Conservation (phyloP, 768 basidiomycete genomes). For the Pisolithus tinctorius region DNA sequence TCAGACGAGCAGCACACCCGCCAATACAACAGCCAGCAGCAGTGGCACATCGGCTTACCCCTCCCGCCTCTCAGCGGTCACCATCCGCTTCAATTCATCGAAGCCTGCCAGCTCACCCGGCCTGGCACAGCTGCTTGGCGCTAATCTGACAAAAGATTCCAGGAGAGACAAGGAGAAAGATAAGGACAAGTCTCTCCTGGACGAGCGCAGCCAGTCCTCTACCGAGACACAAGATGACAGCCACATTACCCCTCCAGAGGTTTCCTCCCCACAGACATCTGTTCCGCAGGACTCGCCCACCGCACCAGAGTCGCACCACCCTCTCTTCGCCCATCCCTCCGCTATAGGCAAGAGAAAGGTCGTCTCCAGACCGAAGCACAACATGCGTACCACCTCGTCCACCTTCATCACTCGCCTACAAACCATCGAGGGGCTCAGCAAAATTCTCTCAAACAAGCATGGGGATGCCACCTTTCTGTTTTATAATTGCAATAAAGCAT, state of each 20-base stretch:
- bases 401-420: conserved; percentile 89
- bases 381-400: conserved; percentile 84
- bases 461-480: conserved; percentile 86
- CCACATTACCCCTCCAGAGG: conserved; percentile 34
- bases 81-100: conserved; percentile 53
- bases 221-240: conserved; percentile 69
- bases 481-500: conserved; percentile 80
- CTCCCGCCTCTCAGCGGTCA: conserved; percentile 55
- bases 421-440: conserved; percentile 67
- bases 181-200: conserved; percentile 33
- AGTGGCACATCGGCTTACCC: conserved; percentile 24
- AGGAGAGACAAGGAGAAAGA: conserved; percentile 48
- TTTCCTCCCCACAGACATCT: conserved; percentile 25
- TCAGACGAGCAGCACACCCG: conserved; percentile 22
- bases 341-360: conserved; percentile 55
- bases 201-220: conserved; percentile 74
- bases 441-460: conserved; percentile 65
- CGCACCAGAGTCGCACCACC: conserved; percentile 32
- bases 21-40: conserved; percentile 19
- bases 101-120: conserved; percentile 53
- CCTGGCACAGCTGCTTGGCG: conserved; percentile 61
- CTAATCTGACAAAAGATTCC: conserved; percentile 49
- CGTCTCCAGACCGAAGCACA: conserved; percentile 76
- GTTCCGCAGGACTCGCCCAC: conserved; percentile 26
- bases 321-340: conserved; percentile 52